Base-by-base conservation (phyloP, 2,329 filamentous ascomycete genomes). In the Akanthomyces muscarius region DNA sequence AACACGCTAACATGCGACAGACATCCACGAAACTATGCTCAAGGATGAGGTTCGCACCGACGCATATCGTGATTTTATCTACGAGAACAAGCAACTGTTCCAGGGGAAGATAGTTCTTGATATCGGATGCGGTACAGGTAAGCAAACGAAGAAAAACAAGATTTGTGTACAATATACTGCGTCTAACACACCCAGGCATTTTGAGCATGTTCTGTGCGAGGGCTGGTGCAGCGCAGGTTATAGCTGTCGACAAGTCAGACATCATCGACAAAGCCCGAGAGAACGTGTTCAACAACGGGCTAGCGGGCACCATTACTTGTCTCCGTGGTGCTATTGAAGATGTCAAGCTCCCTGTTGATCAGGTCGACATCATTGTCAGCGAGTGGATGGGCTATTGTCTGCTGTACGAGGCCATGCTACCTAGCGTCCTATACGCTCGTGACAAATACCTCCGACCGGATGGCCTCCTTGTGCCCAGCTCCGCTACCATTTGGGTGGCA, bases 361-460 rank as follows among this genome's bases (percentile, higher is more conserved):
- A 93, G 71, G 93, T 97, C 52, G 94, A 98, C 76, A 89, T 98
- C 71, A 97, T 98, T 72, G 89, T 98, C 65, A 96, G 91, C 64
- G 93, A 98, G 75, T 98, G 93, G 93, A 98, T 98, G 93, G 93
- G 93, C 36, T 98, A 98, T 74, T 91, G 89, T 67, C 83, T 97
- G 21, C 83, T 97, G 6, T 98, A 96, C 75, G 93, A 98, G 77
- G 92, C 92, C 62, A 98, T 98, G 93, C 86, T 98, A 33, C 92
- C 95, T 67, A 96, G 91, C 55, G 91, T 98, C 25, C 83, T 98
- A 57, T 94, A 87, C 71, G 94, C 94, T 50, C 85, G 93, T 65
- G 93, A 98, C 76, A 87, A 86, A 68, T 97, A 97, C 75, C 86
- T 98, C 28, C 87, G 85, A 64, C 85, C 89, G 0, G 88, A 86